Conservation (phyloP, 1,139 yeast species). For the Suhomyces yuchorum region DNA sequence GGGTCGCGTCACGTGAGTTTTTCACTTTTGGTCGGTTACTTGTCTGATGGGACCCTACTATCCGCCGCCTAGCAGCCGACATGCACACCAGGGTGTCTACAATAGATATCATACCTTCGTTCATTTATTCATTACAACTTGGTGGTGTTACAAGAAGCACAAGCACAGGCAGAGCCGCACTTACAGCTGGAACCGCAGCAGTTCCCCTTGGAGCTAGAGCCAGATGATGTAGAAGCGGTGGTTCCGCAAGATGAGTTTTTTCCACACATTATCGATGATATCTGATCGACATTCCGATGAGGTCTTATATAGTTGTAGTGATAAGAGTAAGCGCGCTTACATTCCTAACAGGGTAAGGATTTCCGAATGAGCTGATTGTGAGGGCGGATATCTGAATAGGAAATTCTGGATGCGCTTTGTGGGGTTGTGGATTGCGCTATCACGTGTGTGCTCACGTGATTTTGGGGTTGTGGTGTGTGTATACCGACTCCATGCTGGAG, state of each 20-base stretch:
- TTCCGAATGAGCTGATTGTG: conserved; percentile 1
- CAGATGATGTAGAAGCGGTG: conserved; percentile 13
- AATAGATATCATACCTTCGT: background rate
- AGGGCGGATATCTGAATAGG: background rate
- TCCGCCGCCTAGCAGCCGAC: background rate
- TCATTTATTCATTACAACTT: conserved; percentile 27
- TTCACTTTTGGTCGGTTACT: too few relatives aligned
- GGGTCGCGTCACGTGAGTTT: too few relatives aligned
- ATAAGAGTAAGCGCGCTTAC: conserved; percentile 5
- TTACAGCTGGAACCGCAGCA: conserved; percentile 47
- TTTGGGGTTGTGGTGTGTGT: too few relatives aligned
- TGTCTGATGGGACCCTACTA: too few relatives aligned
- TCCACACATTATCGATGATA: conserved; percentile 26
- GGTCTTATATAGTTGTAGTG: conserved; percentile 3
- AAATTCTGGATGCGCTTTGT: background rate
- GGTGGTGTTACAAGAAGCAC: conserved; percentile 45
- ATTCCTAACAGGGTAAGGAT: background rate
- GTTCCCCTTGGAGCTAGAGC: conserved; percentile 10
- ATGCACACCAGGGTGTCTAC: background rate
- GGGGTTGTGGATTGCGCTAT: background rate
- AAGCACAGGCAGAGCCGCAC: conserved; percentile 45
- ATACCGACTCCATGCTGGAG: too few relatives aligned
- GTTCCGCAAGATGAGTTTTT: conserved; percentile 18
- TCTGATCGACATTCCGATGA: background rate
- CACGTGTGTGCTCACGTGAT: background rate